Percentiles rank a stretch among this genome's conserved stretches.
These are phyloP conservation scores for Viridothelium virens DNA, from an alignment of 495 filamentous ascomycete genomes.

Conservation along the genomic window DNA sequence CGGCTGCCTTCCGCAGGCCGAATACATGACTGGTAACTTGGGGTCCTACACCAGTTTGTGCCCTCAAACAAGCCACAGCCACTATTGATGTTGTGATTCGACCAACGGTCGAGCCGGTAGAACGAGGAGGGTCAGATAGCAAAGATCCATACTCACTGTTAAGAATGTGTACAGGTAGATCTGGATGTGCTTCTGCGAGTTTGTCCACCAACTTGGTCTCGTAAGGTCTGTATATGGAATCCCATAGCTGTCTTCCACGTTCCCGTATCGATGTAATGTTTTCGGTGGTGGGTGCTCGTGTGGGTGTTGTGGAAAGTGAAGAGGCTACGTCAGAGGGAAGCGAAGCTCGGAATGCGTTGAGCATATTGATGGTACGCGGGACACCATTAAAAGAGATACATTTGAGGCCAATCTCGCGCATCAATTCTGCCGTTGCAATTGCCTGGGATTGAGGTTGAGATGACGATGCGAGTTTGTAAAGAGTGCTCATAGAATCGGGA, in stretches of 20 bases:
- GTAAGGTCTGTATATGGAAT: constrained; percentile 64
- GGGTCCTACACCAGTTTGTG: constrained; percentile 70
- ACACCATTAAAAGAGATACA: constrained; percentile 79
- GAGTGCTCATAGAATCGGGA: constrained; percentile 51
- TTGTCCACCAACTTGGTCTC: constrained; percentile 58
- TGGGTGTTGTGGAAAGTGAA: constrained; percentile 42
- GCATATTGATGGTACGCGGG: constrained; percentile 70
- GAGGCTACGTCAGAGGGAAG: constrained; percentile 44
- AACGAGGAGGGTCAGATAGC: constrained; percentile 51
- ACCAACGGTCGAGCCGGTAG: constrained; percentile 46
- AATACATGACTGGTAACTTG: constrained; percentile 71
- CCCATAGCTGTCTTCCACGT: constrained; percentile 58
- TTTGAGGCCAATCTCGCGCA: constrained; percentile 73
- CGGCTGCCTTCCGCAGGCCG: constrained; percentile 62
- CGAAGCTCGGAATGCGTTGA: constrained; percentile 54
- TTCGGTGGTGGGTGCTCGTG: constrained; percentile 39
- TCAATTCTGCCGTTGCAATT: constrained; percentile 59
- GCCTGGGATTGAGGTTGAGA: constrained; percentile 30
- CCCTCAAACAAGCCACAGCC: constrained; percentile 59
- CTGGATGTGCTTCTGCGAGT: constrained; percentile 62
- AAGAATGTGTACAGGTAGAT: constrained; percentile 70
- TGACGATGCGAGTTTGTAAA: constrained; percentile 47
- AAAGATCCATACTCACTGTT: constrained; percentile 61
- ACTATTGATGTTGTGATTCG: constrained; percentile 59
- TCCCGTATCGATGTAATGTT: constrained; percentile 47